Conservation (phyloP, 106 monocot species). For the Phalaenopsis equestris region DNA sequence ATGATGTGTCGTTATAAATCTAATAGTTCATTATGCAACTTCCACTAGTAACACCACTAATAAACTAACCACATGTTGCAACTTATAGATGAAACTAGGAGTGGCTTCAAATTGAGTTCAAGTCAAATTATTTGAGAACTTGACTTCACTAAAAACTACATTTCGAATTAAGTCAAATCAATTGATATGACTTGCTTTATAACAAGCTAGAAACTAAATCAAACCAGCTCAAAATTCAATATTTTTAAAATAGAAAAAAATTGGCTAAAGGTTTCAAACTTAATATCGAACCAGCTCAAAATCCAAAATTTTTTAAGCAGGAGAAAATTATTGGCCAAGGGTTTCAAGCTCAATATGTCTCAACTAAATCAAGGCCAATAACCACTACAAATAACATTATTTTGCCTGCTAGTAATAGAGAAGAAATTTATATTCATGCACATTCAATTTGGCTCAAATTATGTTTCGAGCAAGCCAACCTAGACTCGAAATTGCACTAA, state of each 20-base stretch:
- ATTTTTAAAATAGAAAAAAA: background rate
- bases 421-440: no score
- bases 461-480: background rate
- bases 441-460: background rate
- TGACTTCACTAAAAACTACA: background rate
- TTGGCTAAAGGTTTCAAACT: background rate
- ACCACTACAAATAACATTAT: no score
- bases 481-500: background rate
- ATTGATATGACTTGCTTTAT: background rate
- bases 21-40: background rate
- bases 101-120: background rate
- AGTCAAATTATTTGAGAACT: background rate
- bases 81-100: background rate
- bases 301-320: background rate
- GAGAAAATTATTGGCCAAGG: background rate
- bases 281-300: background rate
- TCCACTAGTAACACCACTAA: background rate
- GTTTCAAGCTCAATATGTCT: background rate
- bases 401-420: no score
- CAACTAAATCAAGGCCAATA: no score
- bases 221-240: background rate
- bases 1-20: no score
- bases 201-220: background rate
- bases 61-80: background rate
- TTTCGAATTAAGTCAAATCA: background rate